Base-by-base conservation (phyloP, 495 filamentous ascomycete genomes). In the Hypoxylon perforatum region DNA sequence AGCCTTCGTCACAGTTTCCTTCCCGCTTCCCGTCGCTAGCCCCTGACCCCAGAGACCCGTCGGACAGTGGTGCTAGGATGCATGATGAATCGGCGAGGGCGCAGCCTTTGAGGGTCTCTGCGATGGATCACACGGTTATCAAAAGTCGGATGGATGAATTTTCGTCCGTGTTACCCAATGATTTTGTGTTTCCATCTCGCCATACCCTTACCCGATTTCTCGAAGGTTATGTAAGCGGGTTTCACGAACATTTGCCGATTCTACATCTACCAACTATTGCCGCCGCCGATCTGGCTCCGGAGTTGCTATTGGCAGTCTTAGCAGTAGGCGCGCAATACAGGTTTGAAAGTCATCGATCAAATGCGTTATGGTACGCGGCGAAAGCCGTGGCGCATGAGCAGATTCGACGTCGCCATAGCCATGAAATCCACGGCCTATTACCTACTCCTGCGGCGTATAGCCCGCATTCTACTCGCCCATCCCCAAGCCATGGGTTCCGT, bases 311-410 rank as follows among this genome's bases (percentile, higher is more conserved):
- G n/a, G 86, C 88, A 0, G 86, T 91, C 63, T 75, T 84, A 4
- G 82, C 89, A 0, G 79, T 90, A 3, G 89, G 89, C 6, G 89
- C 89, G 3, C 85, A 88, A 39, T 92, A 91, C 63, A 81, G 89
- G 11, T 91, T 91, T 60, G 89, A 91, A 65, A 88, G 86, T 41
- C 83, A 84, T 47, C 80, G 86, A 35, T 88, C 87, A 0, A 87
- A 89, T 63, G 86, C 89, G 11, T 76, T 93, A 6, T 93, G 90
- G 78, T 88, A 91, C 74, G 89, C 89, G 0, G 82, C 85, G 0
- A 85, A 81, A 50, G 76, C 84, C 0, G 83, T 87, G 22, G 82
- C 82, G 2, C 67, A 78, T 10, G 80, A 86, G 58, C 82, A 86
- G 62, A 84, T 85, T 9, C 75, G 84, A 25, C 76, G 82, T n/a